Percentiles rank a stretch among this genome's conserved stretches.
These are phyloP conservation scores for Termitomyces eurrhizus DNA, from an alignment of 768 basidiomycete genomes.

Conservation along the genomic window DNA sequence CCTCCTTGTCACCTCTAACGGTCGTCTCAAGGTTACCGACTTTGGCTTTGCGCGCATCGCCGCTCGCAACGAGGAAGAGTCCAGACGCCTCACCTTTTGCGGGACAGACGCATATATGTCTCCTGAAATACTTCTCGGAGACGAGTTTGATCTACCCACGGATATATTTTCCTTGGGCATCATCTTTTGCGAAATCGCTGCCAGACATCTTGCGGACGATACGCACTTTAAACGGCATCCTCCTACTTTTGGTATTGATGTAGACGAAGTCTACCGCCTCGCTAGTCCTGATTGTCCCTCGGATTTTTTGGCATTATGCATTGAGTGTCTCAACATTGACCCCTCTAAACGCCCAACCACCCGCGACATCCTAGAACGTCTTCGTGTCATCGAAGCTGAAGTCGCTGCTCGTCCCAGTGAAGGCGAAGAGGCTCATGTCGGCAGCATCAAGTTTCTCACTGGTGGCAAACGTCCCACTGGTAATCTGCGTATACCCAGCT, in stretches of 20 bases:
- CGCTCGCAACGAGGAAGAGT: constrained; percentile 87
- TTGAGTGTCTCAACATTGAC: constrained; percentile 70
- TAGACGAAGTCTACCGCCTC: constrained; percentile 61
- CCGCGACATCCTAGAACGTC: constrained; percentile 70
- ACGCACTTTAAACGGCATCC: constrained; percentile 70
- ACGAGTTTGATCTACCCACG: constrained; percentile 90
- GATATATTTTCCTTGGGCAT: constrained; percentile 94
- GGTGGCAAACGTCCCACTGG: constrained; percentile 54
- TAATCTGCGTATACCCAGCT: constrained; percentile 82
- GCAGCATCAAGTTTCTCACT: constrained; percentile 81
- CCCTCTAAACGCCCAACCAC: constrained; percentile 73
- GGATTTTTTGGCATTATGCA: constrained; percentile 68
- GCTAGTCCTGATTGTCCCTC: constrained; percentile 77
- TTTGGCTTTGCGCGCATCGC: constrained; percentile 97
- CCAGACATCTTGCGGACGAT: constrained; percentile 83
- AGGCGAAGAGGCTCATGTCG: constrained; percentile 70
- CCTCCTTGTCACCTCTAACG: constrained; percentile 90
- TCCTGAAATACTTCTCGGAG: constrained; percentile 88
- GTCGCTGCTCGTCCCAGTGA: constrained; percentile 66
- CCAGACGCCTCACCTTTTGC: constrained; percentile 78
- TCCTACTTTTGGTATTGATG: constrained; percentile 77
- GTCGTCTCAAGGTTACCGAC: constrained; percentile 96
- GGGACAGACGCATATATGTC: constrained; percentile 97
- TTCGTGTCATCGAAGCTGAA: constrained; percentile 80
- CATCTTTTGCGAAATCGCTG: constrained; percentile 89